Percentiles rank a stretch among this genome's conserved stretches.
These are phyloP conservation scores for Leccinum ochraceum DNA, from an alignment of 768 basidiomycete genomes.

Conservation along the genomic window DNA sequence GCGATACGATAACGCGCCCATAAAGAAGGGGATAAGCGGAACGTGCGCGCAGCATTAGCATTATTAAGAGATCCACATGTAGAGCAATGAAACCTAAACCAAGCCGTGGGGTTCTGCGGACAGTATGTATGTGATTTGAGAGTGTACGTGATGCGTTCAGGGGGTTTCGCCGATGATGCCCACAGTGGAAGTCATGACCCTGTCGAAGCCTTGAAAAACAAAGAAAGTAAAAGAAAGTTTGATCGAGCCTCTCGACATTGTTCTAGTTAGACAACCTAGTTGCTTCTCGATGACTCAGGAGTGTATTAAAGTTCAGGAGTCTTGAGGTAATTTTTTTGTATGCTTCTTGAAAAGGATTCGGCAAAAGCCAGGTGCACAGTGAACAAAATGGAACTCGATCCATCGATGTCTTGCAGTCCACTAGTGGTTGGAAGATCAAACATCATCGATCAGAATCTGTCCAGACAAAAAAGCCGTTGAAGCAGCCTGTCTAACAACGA, in stretches of 20 bases:
- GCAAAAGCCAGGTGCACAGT: conserved; percentile 47
- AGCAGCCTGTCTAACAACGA: conserved; percentile 48
- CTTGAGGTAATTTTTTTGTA: conserved; percentile 52
- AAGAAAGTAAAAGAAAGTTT: conserved; percentile 54
- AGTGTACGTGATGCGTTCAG: conserved; percentile 55
- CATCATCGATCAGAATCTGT: conserved; percentile 51
- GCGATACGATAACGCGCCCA: conserved; percentile 5
- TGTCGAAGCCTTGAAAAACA: conserved; percentile 42
- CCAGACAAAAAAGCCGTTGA: conserved; percentile 42
- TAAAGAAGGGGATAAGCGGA: conserved; percentile 25
- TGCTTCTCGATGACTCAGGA: conserved; percentile 54
- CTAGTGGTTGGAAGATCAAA: conserved; percentile 53
- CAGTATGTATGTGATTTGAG: conserved; percentile 48
- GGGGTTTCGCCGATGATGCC: conserved; percentile 56
- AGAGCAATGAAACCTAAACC: conserved; percentile 59
- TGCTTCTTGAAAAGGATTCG: conserved; percentile 45
- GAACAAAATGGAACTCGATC: conserved; percentile 56
- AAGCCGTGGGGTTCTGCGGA: conserved; percentile 52
- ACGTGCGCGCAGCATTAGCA: conserved; percentile 47
- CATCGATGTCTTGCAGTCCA: conserved; percentile 51
- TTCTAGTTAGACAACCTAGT: conserved; percentile 43
- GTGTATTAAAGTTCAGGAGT: conserved; percentile 58
- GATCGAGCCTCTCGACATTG: conserved; percentile 44
- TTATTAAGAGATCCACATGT: conserved; percentile 60
- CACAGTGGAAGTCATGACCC: conserved; percentile 39